Conservation (phyloP, 495 filamentous ascomycete species). For the Podospora sp. region DNA sequence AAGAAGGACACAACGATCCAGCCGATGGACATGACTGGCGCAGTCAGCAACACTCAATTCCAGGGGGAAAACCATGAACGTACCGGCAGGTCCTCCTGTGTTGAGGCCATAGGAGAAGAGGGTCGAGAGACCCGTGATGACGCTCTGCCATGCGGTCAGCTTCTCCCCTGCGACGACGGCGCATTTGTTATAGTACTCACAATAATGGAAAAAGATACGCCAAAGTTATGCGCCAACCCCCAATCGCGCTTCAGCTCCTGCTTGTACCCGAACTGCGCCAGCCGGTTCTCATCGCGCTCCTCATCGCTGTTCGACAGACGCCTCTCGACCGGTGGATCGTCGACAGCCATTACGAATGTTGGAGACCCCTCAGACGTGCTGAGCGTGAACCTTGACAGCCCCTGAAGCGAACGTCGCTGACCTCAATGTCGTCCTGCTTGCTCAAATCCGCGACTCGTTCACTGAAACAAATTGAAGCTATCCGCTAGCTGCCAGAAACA, state of each 20-base stretch:
- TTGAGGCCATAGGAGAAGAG: constrained; percentile 58
- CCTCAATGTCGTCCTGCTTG: background rate
- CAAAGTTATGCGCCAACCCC: constrained; percentile 65
- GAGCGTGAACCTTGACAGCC: background rate
- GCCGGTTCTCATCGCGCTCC: constrained; percentile 52
- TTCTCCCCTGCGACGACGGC: background rate
- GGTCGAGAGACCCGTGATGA: constrained; percentile 65
- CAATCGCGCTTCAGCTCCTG: constrained; percentile 64
- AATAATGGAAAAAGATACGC: constrained; percentile 68
- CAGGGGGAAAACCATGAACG: constrained; percentile 28
- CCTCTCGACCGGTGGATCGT: constrained; percentile 32
- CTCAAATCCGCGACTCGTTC: background rate
- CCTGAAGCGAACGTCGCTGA: background rate
- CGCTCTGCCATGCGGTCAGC: constrained; percentile 44
- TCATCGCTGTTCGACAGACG: constrained; percentile 33
- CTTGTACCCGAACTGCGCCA: constrained; percentile 65
- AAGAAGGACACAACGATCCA: constrained; percentile 42
- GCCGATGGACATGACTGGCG: constrained; percentile 46
- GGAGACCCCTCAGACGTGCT: background rate
- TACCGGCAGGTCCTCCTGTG: constrained; percentile 61
- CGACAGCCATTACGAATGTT: constrained; percentile 12
- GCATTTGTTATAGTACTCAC: constrained; percentile 37
- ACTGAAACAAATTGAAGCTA: background rate
- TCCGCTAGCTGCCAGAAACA: background rate
- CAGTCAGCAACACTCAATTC: background rate